These are phyloP conservation scores for Cicer arietinum DNA, from an alignment of 306 rosid genomes.

Conservation along the genomic window DNA sequence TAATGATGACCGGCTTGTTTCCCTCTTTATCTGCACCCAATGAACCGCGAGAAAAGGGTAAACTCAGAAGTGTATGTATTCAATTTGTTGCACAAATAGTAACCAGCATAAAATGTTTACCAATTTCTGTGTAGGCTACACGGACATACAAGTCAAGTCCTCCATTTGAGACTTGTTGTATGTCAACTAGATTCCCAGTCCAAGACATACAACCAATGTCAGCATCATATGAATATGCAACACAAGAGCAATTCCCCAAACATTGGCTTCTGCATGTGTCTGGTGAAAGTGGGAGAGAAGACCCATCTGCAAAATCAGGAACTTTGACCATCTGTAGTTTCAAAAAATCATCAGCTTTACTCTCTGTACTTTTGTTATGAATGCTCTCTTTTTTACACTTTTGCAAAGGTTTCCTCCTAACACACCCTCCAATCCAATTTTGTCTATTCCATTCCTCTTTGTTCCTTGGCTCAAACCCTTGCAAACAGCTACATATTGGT, in stretches of 20 bases:
- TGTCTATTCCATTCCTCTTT: conserved; percentile 43
- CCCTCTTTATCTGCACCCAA: not conserved
- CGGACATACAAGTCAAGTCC: conserved; percentile 46
- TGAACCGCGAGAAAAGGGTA: not conserved
- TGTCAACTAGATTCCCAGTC: conserved; percentile 36
- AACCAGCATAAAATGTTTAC: conserved; percentile 1
- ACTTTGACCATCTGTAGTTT: conserved; percentile 44
- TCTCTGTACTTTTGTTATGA: not conserved
- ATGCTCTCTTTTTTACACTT: conserved; percentile 34
- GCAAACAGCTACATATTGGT: conserved; percentile 56
- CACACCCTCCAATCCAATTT: conserved; percentile 54
- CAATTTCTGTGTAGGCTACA: conserved; percentile 33
- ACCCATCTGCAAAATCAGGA: conserved; percentile 37
- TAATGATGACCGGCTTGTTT: conserved; percentile 8
- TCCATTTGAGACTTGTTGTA: not conserved
- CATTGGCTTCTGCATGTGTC: conserved; percentile 37
- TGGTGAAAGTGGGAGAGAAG: not conserved
- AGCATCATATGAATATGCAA: conserved; percentile 38
- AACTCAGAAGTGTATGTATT: not conserved
- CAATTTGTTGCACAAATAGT: not conserved
- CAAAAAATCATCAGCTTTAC: conserved; percentile 44
- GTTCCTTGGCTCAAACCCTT: conserved; percentile 55
- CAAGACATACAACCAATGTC: conserved; percentile 46
- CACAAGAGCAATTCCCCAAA: conserved; percentile 43
- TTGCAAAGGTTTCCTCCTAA: conserved; percentile 37